Percentiles rank a stretch among this genome's conserved stretches.
Evolutionary conservation across 169 alveolate species (phyloP).

Genomic region (Plasmodium gaboni): DNA sequence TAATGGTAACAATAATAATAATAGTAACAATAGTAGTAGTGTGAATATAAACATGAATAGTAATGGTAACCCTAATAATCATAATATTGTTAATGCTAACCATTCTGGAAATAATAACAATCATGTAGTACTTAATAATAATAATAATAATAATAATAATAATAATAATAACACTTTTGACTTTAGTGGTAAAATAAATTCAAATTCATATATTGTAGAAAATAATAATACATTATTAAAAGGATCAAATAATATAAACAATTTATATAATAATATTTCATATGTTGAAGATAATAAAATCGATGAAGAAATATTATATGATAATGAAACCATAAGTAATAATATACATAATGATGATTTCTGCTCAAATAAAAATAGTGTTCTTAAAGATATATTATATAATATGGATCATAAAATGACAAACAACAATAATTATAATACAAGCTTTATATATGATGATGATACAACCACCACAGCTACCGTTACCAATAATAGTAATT

Average conservation of each 20-base stretch:
- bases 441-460: slow-evolving; percentile 1
- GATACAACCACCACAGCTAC: background rate
- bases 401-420: slow-evolving; percentile 2
- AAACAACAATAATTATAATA: background rate
- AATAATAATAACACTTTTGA: background rate
- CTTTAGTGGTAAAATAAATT: background rate
- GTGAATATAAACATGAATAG: background rate
- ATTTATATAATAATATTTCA: background rate
- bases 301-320: background rate
- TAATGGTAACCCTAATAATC: background rate
- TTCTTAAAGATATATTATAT: background rate
- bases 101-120: no score
- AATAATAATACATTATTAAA: slow-evolving; percentile 1
- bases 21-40: background rate
- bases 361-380: background rate
- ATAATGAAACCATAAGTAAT: background rate
- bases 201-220: background rate
- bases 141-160: background rate
- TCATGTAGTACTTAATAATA: background rate
- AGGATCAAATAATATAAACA: background rate
- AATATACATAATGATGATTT: background rate
- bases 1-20: background rate
- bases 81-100: no score
- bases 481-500: background rate
- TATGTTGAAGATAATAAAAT: slow-evolving; percentile 2